These are phyloP conservation scores for Lasiodiplodia theobromae DNA, from an alignment of 2,329 filamentous ascomycete genomes.

Conservation along the genomic window DNA sequence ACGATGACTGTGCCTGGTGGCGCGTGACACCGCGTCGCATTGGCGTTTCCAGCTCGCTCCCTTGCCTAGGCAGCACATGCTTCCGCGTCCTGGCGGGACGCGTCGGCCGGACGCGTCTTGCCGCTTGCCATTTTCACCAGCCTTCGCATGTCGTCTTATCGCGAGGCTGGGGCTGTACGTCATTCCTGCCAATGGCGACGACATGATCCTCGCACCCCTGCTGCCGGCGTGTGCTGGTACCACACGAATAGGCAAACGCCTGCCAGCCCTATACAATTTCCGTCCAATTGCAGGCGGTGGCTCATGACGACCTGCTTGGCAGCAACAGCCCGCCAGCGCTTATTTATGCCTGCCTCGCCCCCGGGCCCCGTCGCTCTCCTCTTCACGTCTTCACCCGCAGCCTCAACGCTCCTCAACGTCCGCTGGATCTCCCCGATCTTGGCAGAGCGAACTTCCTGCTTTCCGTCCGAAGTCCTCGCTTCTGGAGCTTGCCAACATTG, in stretches of 20 bases:
- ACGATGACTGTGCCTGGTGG: background rate
- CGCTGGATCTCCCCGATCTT: conserved; percentile 16
- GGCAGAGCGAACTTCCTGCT: conserved; percentile 17
- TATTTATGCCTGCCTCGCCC: conserved; percentile 8
- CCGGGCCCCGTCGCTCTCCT: background rate
- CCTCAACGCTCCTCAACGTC: conserved; percentile 11
- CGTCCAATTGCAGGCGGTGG: background rate
- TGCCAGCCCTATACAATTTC: conserved; percentile 2
- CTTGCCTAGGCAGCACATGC: conserved; percentile 3
- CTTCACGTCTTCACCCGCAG: conserved; percentile 21
- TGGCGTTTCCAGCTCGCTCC: background rate
- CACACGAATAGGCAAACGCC: conserved; percentile 24
- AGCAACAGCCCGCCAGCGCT: conserved; percentile 12
- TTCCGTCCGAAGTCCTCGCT: conserved; percentile 15
- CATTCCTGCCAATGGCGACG: conserved; percentile 11
- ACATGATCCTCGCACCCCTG: conserved; percentile 13
- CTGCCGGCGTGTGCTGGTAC: conserved; percentile 21
- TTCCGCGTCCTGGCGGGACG: background rate
- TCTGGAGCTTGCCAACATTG: conserved; percentile 18
- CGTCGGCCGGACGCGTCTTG: conserved; percentile 11
- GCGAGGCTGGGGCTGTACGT: conserved; percentile 26
- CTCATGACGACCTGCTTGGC: conserved; percentile 1
- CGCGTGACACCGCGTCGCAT: conserved; percentile 7
- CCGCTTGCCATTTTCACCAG: background rate
- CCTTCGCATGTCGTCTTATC: conserved; percentile 7